phyloP scores from a whole-genome alignment of 2,329 filamentous ascomycete genomes.

The Botrytis deweyae region DNA sequence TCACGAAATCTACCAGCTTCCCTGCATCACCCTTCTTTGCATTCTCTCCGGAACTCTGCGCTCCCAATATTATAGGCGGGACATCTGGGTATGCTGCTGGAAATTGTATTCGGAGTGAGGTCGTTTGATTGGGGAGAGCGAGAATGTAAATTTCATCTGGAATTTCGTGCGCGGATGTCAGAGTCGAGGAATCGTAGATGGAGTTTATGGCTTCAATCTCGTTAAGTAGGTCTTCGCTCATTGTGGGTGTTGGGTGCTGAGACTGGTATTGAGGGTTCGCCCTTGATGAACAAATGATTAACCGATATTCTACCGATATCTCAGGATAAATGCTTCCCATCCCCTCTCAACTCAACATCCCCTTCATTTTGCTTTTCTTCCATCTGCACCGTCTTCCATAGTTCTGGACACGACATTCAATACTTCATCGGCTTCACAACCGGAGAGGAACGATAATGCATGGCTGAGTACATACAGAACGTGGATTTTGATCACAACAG shows the following conservation, averaged over 20 bases:
- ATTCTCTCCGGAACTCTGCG: slow-evolving; percentile 70
- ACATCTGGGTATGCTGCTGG: slow-evolving; percentile 70
- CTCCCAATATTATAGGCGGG: slow-evolving; percentile 72
- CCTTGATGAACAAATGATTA: background rate
- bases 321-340: background rate
- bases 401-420: background rate
- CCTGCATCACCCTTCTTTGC: slow-evolving; percentile 70
- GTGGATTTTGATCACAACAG: slow-evolving; percentile 13
- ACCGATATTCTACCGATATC: background rate
- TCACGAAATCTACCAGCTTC: slow-evolving; percentile 66
- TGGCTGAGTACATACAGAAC: background rate
- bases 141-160: slow-evolving; percentile 55
- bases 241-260: slow-evolving; percentile 18
- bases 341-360: background rate
- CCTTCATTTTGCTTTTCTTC: background rate
- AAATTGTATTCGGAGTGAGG: slow-evolving; percentile 65
- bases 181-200: slow-evolving; percentile 71
- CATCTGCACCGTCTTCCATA: background rate
- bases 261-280: background rate
- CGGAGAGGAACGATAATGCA: background rate
- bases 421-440: too few species aligned
- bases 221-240: slow-evolving; percentile 55
- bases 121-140: slow-evolving; percentile 58
- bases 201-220: slow-evolving; percentile 82
- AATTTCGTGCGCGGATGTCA: slow-evolving; percentile 45